Evolutionary conservation across 352 stramenopile species (phyloP).

Genomic region (Pythium vanterpoolii): DNA sequence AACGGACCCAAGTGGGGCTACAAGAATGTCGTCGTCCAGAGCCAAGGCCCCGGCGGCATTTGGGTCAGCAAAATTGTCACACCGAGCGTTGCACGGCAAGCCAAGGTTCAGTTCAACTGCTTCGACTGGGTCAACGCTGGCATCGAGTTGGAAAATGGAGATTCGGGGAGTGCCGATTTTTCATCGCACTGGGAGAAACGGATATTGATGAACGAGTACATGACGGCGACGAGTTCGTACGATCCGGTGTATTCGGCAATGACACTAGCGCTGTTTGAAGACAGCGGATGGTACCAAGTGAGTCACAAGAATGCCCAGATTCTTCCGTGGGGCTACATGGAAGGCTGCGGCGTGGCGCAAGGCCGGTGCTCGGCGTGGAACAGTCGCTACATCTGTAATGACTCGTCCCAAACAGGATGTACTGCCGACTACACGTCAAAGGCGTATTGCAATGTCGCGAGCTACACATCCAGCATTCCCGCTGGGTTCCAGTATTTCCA

Average conservation of each 20-base stretch:
- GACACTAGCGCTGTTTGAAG: slow-evolving; percentile 74
- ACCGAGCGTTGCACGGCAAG: slow-evolving; percentile 55
- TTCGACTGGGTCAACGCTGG: slow-evolving; percentile 53
- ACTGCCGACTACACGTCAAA: slow-evolving; percentile 68
- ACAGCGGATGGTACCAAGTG: slow-evolving; percentile 81
- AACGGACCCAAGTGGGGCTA: slow-evolving; percentile 61
- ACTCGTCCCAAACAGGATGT: slow-evolving; percentile 38
- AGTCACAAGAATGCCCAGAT: slow-evolving; percentile 54
- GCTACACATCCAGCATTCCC: slow-evolving; percentile 63
- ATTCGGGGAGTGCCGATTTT: slow-evolving; percentile 50
- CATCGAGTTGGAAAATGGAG: slow-evolving; percentile 71
- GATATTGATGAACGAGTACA: slow-evolving; percentile 80
- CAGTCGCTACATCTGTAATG: slow-evolving; percentile 61
- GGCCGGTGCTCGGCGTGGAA: slow-evolving; percentile 66
- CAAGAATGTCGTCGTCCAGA: slow-evolving; percentile 59
- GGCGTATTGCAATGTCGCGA: slow-evolving; percentile 72
- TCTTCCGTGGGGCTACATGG: slow-evolving; percentile 67
- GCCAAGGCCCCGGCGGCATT: slow-evolving; percentile 38
- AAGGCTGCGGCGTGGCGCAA: slow-evolving; percentile 65
- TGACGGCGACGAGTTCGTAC: slow-evolving; percentile 74
- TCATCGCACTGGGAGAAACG: slow-evolving; percentile 86
- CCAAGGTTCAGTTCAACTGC: slow-evolving; percentile 78
- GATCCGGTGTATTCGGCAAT: slow-evolving; percentile 72
- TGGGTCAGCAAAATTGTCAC: slow-evolving; percentile 75
- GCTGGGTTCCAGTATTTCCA: slow-evolving; percentile 82